Percentiles rank a stretch among this genome's conserved stretches.
phyloP scores from a whole-genome alignment of 306 rosid genomes.

The Castanea sativa region DNA sequence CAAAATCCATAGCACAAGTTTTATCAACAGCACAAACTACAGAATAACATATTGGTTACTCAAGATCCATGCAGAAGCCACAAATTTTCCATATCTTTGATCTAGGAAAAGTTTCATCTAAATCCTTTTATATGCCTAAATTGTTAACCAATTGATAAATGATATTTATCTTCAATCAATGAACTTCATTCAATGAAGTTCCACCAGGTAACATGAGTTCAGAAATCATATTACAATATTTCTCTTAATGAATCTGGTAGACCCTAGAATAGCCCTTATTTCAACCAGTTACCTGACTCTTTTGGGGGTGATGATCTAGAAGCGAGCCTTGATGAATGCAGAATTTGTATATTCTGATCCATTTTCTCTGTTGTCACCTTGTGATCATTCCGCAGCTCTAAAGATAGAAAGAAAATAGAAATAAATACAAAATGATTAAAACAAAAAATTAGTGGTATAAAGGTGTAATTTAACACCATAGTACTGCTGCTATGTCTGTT shows the following conservation, averaged over 20 bases:
- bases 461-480: background rate
- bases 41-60: background rate
- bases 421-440: background rate
- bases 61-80: background rate
- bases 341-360: conserved; percentile 58
- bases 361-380: conserved; percentile 67
- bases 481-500: background rate
- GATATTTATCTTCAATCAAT: conserved; percentile 1
- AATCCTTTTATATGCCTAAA: background rate
- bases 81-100: background rate
- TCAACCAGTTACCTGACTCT: conserved; percentile 45
- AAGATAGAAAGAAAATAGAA: conserved; percentile 5
- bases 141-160: background rate
- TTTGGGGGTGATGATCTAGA: conserved; percentile 30
- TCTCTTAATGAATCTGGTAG: background rate
- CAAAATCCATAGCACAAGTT: no score
- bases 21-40: background rate
- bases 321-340: conserved; percentile 67
- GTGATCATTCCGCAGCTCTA: conserved; percentile 81
- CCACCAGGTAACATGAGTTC: conserved; percentile 5
- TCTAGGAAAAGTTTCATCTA: background rate
- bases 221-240: background rate
- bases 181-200: conserved; percentile 1
- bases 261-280: background rate
- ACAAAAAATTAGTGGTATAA: background rate